Conservation (phyloP, 495 filamentous ascomycete species). For the Clavariopsis aquatica region DNA sequence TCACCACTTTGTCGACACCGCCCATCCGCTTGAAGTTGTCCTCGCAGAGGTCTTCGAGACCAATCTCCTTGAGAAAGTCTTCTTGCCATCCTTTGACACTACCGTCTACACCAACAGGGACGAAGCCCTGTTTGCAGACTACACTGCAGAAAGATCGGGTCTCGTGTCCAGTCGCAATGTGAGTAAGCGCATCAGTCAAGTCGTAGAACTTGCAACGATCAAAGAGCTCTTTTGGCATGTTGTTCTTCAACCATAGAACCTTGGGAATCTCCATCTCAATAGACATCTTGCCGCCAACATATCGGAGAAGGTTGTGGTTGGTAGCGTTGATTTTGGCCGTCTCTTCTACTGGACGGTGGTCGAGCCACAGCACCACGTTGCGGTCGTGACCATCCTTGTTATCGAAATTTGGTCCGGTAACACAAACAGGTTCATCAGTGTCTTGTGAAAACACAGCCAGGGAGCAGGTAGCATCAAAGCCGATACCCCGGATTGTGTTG, state of each 20-base stretch:
- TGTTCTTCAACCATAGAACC: slow-evolving; percentile 93
- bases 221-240: slow-evolving; percentile 93
- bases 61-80: slow-evolving; percentile 83
- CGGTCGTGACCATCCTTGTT: slow-evolving; percentile 70
- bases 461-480: slow-evolving; percentile 97
- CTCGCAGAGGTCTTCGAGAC: slow-evolving; percentile 74
- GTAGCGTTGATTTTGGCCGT: slow-evolving; percentile 90
- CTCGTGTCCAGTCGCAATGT: slow-evolving; percentile 92
- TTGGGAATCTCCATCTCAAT: slow-evolving; percentile 99
- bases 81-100: slow-evolving; percentile 98
- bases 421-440: slow-evolving; percentile 83
- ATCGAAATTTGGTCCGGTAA: slow-evolving; percentile 83
- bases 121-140: slow-evolving; percentile 93
- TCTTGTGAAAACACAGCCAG: slow-evolving; percentile 85
- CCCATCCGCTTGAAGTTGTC: slow-evolving; percentile 90
- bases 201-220: slow-evolving; percentile 95
- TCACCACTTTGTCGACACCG: slow-evolving; percentile 90
- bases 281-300: slow-evolving; percentile 96
- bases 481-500: slow-evolving; percentile 75
- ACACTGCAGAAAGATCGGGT: slow-evolving; percentile 89
- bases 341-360: slow-evolving; percentile 87
- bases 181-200: slow-evolving; percentile 87
- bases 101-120: slow-evolving; percentile 92
- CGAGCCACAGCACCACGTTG: slow-evolving; percentile 90
- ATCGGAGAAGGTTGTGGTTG: slow-evolving; percentile 86